phyloP scores from a whole-genome alignment of 2,329 filamentous ascomycete species.

The Didymella lethalis region DNA sequence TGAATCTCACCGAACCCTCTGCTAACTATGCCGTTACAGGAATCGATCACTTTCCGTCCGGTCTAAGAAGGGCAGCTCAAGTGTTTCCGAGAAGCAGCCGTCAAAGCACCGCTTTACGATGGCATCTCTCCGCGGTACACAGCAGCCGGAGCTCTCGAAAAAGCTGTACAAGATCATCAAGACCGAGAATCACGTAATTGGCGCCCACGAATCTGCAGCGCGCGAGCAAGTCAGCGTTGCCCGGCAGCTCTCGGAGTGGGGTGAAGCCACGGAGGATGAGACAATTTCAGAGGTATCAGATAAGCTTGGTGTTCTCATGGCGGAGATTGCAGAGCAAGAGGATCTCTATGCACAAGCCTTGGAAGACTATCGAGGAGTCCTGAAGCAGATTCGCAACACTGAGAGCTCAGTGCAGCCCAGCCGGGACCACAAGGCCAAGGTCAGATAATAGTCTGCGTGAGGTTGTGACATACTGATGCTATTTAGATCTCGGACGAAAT shows the following conservation, averaged over 20 bases:
- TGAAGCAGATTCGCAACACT: slow-evolving; percentile 95
- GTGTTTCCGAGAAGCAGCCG: slow-evolving; percentile 53
- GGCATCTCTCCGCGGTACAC: slow-evolving; percentile 81
- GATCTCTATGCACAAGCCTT: slow-evolving; percentile 84
- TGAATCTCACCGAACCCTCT: slow-evolving; percentile 30
- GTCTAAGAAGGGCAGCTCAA: slow-evolving; percentile 63
- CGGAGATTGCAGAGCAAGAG: slow-evolving; percentile 94
- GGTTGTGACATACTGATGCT: slow-evolving; percentile 16
- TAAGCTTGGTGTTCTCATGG: slow-evolving; percentile 91
- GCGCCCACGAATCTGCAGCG: slow-evolving; percentile 82
- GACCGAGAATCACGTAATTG: slow-evolving; percentile 87
- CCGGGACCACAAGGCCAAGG: slow-evolving; percentile 82
- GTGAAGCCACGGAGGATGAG: slow-evolving; percentile 88
- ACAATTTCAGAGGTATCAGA: slow-evolving; percentile 88
- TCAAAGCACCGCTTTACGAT: slow-evolving; percentile 80
- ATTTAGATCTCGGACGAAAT: slow-evolving; percentile 84
- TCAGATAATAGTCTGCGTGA: slow-evolving; percentile 29
- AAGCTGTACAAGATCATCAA: slow-evolving; percentile 94
- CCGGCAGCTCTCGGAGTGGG: slow-evolving; percentile 94
- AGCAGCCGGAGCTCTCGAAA: slow-evolving; percentile 87
- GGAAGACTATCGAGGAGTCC: slow-evolving; percentile 80
- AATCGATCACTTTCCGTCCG: slow-evolving; percentile 78
- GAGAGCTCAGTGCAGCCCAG: slow-evolving; percentile 95
- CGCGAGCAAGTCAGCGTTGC: slow-evolving; percentile 86
- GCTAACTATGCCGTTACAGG: slow-evolving; percentile 58